These are phyloP conservation scores for Penicillium aurantiogriseum DNA, from an alignment of 2,329 filamentous ascomycete species.

Conservation along the genomic window DNA sequence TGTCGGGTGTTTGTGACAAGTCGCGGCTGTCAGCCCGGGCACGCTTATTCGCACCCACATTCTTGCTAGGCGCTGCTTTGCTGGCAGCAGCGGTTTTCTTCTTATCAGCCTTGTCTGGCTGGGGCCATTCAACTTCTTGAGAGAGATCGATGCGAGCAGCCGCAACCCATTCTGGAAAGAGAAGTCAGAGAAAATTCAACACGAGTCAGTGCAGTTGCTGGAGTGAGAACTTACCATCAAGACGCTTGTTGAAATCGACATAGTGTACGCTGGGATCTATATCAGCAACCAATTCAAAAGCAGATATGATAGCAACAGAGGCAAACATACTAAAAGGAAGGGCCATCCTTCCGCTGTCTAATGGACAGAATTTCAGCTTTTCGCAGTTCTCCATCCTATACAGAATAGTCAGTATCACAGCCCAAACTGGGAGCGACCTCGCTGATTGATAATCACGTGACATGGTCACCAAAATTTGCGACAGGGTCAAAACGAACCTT, in stretches of 20 bases:
- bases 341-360: slow-evolving; percentile 80
- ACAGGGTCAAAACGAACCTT: slow-evolving; percentile 55
- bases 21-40: slow-evolving; percentile 52
- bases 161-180: slow-evolving; percentile 78
- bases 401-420: slow-evolving; percentile 11
- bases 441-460: slow-evolving; percentile 33
- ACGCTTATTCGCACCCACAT: slow-evolving; percentile 52
- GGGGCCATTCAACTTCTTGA: slow-evolving; percentile 94
- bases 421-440: not conserved
- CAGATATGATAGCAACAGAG: not conserved
- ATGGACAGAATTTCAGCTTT: slow-evolving; percentile 97
- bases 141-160: slow-evolving; percentile 78
- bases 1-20: slow-evolving; percentile 56
- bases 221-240: slow-evolving; percentile 49
- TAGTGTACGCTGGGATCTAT: slow-evolving; percentile 69
- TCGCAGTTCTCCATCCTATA: slow-evolving; percentile 73
- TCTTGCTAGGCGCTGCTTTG: slow-evolving; percentile 57
- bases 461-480: slow-evolving; percentile 18
- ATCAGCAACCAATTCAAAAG: slow-evolving; percentile 17
- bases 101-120: slow-evolving; percentile 85
- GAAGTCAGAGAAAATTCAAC: slow-evolving; percentile 33
- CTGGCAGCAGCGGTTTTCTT: slow-evolving; percentile 63
- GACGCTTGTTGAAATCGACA: slow-evolving; percentile 93
- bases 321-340: slow-evolving; percentile 70
- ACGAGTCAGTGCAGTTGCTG: not conserved